A percentile compares a stretch with the other conserved stretches of the same genome.
Conservation (phyloP, 176 grass and related monocot species). For the Zoysia pacifica region DNA sequence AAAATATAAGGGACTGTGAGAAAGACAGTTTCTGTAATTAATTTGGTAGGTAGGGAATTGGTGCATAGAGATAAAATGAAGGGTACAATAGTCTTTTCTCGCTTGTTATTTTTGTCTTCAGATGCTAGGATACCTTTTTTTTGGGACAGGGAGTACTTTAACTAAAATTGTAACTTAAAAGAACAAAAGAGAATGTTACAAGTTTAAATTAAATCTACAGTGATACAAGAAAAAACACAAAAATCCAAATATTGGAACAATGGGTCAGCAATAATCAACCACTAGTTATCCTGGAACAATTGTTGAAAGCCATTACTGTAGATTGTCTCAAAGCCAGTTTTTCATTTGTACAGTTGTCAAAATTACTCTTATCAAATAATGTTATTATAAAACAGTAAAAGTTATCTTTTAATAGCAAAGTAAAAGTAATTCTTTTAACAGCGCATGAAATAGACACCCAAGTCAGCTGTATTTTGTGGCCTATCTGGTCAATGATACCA, state of each 20-base stretch:
- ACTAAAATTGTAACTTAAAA: not conserved
- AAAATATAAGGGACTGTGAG: too few relatives aligned
- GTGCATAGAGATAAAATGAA: too few relatives aligned
- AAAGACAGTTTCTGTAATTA: too few relatives aligned
- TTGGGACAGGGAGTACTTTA: not conserved
- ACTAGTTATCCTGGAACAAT: not conserved
- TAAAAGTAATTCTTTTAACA: not conserved
- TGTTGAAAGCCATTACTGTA: not conserved
- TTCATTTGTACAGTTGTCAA: not conserved
- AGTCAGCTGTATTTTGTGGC: not conserved
- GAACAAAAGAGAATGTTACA: not conserved
- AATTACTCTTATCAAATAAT: not conserved
- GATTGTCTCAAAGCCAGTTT: not conserved
- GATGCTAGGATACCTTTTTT: too few relatives aligned
- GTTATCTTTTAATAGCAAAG: not conserved
- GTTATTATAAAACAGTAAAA: not conserved
- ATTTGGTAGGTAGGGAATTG: too few relatives aligned
- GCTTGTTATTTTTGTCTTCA: too few relatives aligned
- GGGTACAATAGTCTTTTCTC: too few relatives aligned
- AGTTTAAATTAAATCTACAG: not conserved
- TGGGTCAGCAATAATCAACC: not conserved
- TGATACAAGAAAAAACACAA: not conserved
- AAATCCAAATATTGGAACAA: not conserved
- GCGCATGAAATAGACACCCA: not conserved
- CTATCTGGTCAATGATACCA: not conserved